A percentile compares a stretch with the other conserved stretches of the same genome.
Conservation (phyloP, 257 asterid genomes). For the Thymus mandschuricus region DNA sequence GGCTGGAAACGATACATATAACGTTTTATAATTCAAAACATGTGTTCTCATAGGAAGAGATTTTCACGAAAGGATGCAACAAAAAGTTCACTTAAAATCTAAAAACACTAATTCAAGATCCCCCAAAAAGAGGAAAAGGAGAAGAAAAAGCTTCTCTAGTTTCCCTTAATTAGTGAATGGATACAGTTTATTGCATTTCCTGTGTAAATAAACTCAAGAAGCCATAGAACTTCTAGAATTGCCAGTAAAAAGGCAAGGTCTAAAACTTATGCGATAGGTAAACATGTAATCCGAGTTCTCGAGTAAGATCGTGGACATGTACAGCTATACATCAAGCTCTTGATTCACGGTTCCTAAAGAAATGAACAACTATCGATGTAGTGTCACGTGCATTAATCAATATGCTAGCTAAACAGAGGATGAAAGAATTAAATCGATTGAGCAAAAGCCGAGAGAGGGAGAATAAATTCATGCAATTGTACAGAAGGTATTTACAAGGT, state of each 20-base stretch:
- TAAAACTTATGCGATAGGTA: background rate
- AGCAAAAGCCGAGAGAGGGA: slow-evolving; percentile 1
- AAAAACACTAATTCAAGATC: background rate
- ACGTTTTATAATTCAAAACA: too few relatives aligned
- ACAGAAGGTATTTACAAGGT: background rate
- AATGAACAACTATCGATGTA: slow-evolving; percentile 13
- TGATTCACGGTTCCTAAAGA: background rate
- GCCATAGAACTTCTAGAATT: background rate
- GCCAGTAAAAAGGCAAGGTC: background rate
- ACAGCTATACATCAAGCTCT: background rate
- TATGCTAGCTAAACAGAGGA: background rate
- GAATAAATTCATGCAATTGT: background rate
- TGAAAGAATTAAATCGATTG: background rate
- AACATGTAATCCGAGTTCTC: too few relatives aligned
- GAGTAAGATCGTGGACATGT: background rate
- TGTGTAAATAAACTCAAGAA: background rate
- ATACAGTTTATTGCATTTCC: background rate
- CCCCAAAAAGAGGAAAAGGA: too few relatives aligned
- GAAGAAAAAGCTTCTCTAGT: background rate
- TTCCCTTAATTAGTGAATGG: slow-evolving; percentile 1
- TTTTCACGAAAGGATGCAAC: too few relatives aligned
- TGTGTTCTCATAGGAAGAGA: too few relatives aligned
- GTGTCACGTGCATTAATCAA: background rate
- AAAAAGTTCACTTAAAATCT: background rate
- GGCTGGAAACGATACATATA: too few relatives aligned